A percentile compares a stretch with the other conserved stretches of the same genome.
Conservation (phyloP, 169 alveolate species). For the Babesia divergens region DNA sequence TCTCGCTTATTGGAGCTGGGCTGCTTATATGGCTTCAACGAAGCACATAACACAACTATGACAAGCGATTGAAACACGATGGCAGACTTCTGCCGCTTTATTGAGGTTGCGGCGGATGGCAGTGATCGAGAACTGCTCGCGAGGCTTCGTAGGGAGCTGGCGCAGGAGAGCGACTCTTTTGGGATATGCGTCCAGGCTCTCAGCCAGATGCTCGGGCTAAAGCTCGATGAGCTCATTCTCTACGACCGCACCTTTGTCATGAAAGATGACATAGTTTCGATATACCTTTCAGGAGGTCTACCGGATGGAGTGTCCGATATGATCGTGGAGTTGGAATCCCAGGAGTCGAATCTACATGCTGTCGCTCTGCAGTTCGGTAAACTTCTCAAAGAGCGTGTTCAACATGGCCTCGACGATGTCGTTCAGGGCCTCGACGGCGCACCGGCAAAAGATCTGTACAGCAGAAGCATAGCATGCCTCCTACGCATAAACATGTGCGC, state of each 20-base stretch:
- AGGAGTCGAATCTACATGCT: not conserved
- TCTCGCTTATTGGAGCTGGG: too few relatives aligned
- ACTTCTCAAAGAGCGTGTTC: slow-evolving; percentile 15
- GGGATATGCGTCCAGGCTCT: slow-evolving; percentile 30
- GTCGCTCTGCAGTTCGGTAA: slow-evolving; percentile 24
- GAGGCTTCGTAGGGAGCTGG: not conserved
- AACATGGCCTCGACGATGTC: slow-evolving; percentile 18
- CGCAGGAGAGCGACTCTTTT: slow-evolving; percentile 26
- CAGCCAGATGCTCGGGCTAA: slow-evolving; percentile 19
- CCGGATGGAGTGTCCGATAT: slow-evolving; percentile 17
- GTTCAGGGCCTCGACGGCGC: slow-evolving; percentile 18
- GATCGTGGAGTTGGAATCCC: slow-evolving; percentile 5
- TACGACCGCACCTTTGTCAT: slow-evolving; percentile 27
- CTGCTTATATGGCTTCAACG: too few relatives aligned
- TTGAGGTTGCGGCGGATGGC: slow-evolving; percentile 7
- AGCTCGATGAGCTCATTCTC: slow-evolving; percentile 10
- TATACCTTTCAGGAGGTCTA: slow-evolving; percentile 25
- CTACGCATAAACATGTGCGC: slow-evolving; percentile 22
- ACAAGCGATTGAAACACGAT: too few relatives aligned
- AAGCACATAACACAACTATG: too few relatives aligned
- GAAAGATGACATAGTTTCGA: slow-evolving; percentile 32
- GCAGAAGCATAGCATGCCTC: slow-evolving; percentile 40
- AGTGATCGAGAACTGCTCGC: not conserved
- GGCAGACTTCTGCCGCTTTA: slow-evolving; percentile 37
- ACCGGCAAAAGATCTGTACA: slow-evolving; percentile 31